Conservation (phyloP, 1,139 yeast genomes). For the Protomyces macrosporus region DNA sequence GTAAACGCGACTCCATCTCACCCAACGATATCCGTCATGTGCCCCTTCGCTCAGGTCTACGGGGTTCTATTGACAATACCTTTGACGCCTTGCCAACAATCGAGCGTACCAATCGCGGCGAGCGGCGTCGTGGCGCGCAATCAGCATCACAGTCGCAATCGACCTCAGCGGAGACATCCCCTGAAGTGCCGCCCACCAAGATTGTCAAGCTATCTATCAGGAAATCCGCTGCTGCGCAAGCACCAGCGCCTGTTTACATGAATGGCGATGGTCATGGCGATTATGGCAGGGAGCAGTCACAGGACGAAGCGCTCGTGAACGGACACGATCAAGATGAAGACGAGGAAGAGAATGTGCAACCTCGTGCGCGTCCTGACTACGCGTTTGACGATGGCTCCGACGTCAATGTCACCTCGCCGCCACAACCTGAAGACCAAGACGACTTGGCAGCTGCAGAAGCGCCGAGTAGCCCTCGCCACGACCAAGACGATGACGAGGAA, state of each 20-base stretch:
- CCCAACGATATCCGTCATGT: conserved; percentile 2
- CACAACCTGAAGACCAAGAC: no score
- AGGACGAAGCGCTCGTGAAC: background rate
- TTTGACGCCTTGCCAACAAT: background rate
- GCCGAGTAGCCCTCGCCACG: no score
- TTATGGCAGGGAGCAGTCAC: background rate
- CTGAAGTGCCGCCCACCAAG: background rate
- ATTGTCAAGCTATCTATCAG: background rate
- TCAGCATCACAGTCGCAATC: background rate
- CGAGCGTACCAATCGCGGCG: background rate
- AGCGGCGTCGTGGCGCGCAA: background rate
- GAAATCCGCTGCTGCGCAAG: background rate
- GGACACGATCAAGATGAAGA: background rate
- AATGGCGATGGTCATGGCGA: no score
- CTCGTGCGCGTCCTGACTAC: no score
- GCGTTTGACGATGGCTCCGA: no score
- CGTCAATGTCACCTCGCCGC: no score
- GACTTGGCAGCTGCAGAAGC: no score
- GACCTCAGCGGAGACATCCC: background rate
- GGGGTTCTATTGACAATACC: background rate
- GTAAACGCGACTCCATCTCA: conserved; percentile 19
- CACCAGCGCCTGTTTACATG: no score
- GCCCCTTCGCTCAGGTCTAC: conserved; percentile 4
- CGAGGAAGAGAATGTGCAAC: no score
- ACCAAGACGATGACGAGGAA: background rate